Conservation (phyloP, 2,329 filamentous ascomycete genomes). For the Aspergillus jensenii region DNA sequence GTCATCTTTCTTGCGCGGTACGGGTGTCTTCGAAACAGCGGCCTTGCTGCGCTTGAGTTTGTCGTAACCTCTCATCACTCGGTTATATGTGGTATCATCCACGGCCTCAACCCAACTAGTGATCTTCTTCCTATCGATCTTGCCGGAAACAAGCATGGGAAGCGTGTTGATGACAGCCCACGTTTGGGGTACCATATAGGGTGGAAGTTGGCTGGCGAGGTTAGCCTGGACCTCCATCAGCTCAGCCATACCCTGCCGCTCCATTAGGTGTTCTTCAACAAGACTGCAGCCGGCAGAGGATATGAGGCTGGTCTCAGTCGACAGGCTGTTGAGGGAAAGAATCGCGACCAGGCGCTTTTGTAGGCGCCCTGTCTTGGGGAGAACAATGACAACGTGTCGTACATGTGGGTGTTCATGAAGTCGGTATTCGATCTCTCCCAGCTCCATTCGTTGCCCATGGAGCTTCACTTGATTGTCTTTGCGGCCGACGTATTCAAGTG, state of each 20-base stretch:
- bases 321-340: slow-evolving; percentile 35
- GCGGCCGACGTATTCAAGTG: slow-evolving; percentile 41
- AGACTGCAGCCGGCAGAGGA: slow-evolving; percentile 34
- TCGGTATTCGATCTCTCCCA: slow-evolving; percentile 49
- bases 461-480: slow-evolving; percentile 68
- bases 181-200: slow-evolving; percentile 46
- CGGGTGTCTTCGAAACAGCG: slow-evolving; percentile 17
- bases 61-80: slow-evolving; percentile 40
- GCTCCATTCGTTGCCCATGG: slow-evolving; percentile 64
- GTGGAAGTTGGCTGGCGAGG: slow-evolving; percentile 43
- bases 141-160: slow-evolving; percentile 38
- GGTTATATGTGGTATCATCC: slow-evolving; percentile 39
- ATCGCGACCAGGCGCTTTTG: slow-evolving; percentile 46
- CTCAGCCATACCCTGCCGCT: slow-evolving; percentile 20
- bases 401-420: slow-evolving; percentile 31
- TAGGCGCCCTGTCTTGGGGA: slow-evolving; percentile 43
- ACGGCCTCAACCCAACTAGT: slow-evolving; percentile 47
- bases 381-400: slow-evolving; percentile 43
- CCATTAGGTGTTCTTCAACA: slow-evolving; percentile 23
- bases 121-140: slow-evolving; percentile 41
- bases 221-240: slow-evolving; percentile 37
- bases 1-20: slow-evolving; percentile 15
- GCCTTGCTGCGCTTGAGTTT: slow-evolving; percentile 16
- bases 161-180: slow-evolving; percentile 42
- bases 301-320: slow-evolving; percentile 24